Evolutionary conservation across 306 rosid species (phyloP), one percentile per base, ranked within the genome.

Genomic region (Medicago ruthenica): DNA sequence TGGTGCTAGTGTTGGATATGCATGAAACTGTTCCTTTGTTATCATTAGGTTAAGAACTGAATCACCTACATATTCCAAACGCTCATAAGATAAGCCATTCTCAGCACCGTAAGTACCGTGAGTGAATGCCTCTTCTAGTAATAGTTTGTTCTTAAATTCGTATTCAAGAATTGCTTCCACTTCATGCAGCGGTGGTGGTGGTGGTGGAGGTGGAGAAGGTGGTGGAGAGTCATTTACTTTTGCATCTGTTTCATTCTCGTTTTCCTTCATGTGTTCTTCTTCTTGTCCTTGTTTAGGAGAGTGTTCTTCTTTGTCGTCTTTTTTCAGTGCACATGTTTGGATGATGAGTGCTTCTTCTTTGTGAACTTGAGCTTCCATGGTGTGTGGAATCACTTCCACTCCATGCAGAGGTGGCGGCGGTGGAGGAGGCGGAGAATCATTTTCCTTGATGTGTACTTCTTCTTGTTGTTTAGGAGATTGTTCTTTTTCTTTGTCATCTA

Each of bases 71-170:
- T 62, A 62, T 39, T 62, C 68, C 13, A 62, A 36, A 2, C 68
- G 45, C 22, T 36, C 68, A n/a, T 62, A 62, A 4, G 51, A 45
- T 45, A 45, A 13, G 16, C 15, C 14, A 45, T 45, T 4, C 1
- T 45, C 51, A 2, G 7, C 4, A 4, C 4, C 14, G 16, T 65
- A 65, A 65, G 51, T 39, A 7, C 3, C 0, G 24, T 65, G 51
- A 4, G 70, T 65, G 18, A 65, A 65, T 7, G 70, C 70, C 4
- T 17, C 27, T 65, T 39, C 50, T 1, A 65, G 40, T 40, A 65
- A 65, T 1, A 10, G 16, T n/a, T 39, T 39, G 40, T 65, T 40
- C 7, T 65, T 65, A 5, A 65, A 65, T 3, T 65, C 9, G 27
- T 65, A 65, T 4, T 21, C n/a, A 0, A 65, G 8, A 65, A 65